Evolutionary conservation across 2,329 filamentous ascomycete species (phyloP), one percentile per base, ranked within the genome.

Genomic region (Cladophialophora psammophila): DNA sequence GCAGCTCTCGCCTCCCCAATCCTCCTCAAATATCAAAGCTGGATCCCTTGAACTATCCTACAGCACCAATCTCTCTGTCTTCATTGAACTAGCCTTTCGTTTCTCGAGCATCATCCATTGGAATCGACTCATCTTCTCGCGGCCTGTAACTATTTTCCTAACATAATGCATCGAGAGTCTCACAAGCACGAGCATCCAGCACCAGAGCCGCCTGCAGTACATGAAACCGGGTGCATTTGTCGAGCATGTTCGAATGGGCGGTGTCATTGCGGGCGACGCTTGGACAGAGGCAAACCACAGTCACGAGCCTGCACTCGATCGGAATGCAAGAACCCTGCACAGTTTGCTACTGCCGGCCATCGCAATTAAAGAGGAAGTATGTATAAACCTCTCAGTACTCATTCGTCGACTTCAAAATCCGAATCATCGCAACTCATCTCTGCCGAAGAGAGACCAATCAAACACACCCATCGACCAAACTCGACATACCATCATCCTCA

Each of bases 291-390:
- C 9, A 26, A 57, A 3, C 5, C 35, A 1, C 9, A 15, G 34
- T 9, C 34, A 57, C 54, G 6, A 57, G 32, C 7, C 32, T 57
- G 34, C 35, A 57, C 54, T 20, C 54, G 9, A 38, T 35, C n/a
- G 38, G 12, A 38, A 20, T 38, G 54, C 54, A 26, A 26, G 12
- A 35, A 50, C 13, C 42, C 15, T 18, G 10, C 15, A 38, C 7
- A 18, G 10, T 8, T 35, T n/a, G 54, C 32, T 57, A 34, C 26
- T 40, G 36, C 6, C 5, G 9, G n/a, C n/a, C 20, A n/a, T 38
- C 7, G 13, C 18, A 38, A n/a, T 15, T 38, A 54, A 31, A 5
- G 13, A 10, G 3, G 26, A 26, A 26, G 26, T 26, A 26, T 26
- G 26, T 26, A 26, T 26, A 54, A 26, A 5, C 7, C 15, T 3